phyloP scores from a whole-genome alignment of 306 rosid genomes.

The Trifolium pratense region DNA sequence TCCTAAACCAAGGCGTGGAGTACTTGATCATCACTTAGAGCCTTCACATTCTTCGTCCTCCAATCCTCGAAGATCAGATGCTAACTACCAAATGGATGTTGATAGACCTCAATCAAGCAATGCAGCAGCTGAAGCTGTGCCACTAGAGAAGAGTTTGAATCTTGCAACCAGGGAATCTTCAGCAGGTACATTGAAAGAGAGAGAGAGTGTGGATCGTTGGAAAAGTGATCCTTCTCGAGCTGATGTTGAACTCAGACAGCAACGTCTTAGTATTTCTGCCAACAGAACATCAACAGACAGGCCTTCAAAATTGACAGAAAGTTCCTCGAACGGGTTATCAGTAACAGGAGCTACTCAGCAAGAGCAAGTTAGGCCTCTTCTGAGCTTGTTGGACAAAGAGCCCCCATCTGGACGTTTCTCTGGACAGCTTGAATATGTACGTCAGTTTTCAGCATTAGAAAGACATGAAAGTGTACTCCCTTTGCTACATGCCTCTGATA shows the following conservation, averaged over 20 bases:
- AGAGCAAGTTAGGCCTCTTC: conserved; percentile 97
- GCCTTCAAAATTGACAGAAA: conserved; percentile 68
- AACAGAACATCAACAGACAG: conserved; percentile 78
- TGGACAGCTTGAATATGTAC: conserved; percentile 95
- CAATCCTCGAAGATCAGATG: conserved; percentile 77
- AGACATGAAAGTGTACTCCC: conserved; percentile 97
- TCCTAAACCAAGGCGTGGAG: conserved; percentile 68
- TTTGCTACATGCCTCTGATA: conserved; percentile 88
- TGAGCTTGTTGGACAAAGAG: conserved; percentile 95
- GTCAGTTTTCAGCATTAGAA: conserved; percentile 86
- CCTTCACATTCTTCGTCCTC: conserved; percentile 82
- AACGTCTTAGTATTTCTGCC: conserved; percentile 58
- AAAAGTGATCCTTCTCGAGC: conserved; percentile 68
- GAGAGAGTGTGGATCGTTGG: conserved; percentile 70
- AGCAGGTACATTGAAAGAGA: conserved; percentile 53
- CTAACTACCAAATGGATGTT: conserved; percentile 61
- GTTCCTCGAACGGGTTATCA: conserved; percentile 70
- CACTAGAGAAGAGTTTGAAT: conserved; percentile 58
- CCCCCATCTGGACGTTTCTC: conserved; percentile 94
- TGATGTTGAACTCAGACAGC: conserved; percentile 72
- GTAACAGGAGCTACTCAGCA: conserved; percentile 59
- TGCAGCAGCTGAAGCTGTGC: conserved; percentile 54
- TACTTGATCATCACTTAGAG: conserved; percentile 74
- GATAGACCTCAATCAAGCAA: conserved; percentile 79
- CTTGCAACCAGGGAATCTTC: conserved; percentile 64